Base-by-base conservation (phyloP, 495 filamentous ascomycete genomes). In the Daldinia grandis region DNA sequence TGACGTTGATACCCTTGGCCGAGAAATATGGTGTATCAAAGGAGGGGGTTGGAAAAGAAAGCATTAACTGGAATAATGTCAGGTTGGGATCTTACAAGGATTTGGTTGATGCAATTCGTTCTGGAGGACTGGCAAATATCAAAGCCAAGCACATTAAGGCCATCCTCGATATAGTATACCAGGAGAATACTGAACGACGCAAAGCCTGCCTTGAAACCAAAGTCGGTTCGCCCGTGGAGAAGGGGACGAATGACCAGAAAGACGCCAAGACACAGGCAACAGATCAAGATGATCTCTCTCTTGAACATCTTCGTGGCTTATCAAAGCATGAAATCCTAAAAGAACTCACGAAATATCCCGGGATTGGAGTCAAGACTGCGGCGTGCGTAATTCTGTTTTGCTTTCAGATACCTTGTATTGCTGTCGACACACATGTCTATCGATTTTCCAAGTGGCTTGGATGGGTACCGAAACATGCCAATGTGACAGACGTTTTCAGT, bases 311-410 rank as follows among this genome's bases (percentile, higher is more conserved):
- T 15, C 92, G 92, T 67, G 80, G 80, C 14, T 79, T 96, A 60
- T 77, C 81, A 19, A 89, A 85, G 12, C 85, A 92, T 17, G 85
- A 92, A 27, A 93, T 89, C 0, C 91, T 97, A 86, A 80, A 81
- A 8, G 87, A 90, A 61, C 84, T 98, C 37, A 86, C 88, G 55
- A 89, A 86, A 59, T 95, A 90, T 50, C 91, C 91, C 3, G 95
- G 95, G 3, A 92, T 98, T 64, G 95, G 94, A 0, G 89, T 92
- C 58, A 99, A 99, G 80, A 97, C 94, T 0, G 91, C 94, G 3
- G 90, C 92, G 7, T 99, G 95, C 69, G 91, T 95, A 14, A 79
- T 91, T 12, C 83, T 95, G 2, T 96, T 96, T 76, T 94, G 92
- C 72, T 85, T 96, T 25, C 87, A 87, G 68, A 86, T 87, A 12